Percentiles rank a stretch among this genome's conserved stretches.
These are phyloP conservation scores for Ogataea thermomethanolica DNA, from an alignment of 805 yeast genomes.

Conservation along the genomic window DNA sequence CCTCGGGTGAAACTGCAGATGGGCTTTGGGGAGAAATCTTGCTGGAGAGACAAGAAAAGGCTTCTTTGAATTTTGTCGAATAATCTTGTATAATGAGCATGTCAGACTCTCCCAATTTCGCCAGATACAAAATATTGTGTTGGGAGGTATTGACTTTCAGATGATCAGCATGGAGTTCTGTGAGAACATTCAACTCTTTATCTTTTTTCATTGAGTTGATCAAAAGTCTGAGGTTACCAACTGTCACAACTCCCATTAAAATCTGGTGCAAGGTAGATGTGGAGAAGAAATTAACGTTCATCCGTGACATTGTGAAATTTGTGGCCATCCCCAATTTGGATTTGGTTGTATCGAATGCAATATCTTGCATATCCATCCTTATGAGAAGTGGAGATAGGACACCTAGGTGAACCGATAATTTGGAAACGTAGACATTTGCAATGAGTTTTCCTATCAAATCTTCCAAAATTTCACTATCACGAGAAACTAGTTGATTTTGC, in stretches of 20 bases:
- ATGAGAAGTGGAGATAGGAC: slow-evolving; percentile 20
- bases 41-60: neutral
- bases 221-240: slow-evolving; percentile 8
- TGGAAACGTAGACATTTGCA: slow-evolving; percentile 10
- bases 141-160: slow-evolving; percentile 15
- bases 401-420: slow-evolving; percentile 12
- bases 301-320: slow-evolving; percentile 10
- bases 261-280: slow-evolving; percentile 4
- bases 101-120: slow-evolving; percentile 14
- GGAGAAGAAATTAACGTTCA: slow-evolving; percentile 9
- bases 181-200: slow-evolving; percentile 2
- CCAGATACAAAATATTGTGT: slow-evolving; percentile 8
- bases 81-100: neutral
- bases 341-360: slow-evolving; percentile 6
- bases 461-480: neutral
- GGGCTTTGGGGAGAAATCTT: neutral
- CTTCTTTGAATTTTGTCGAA: neutral
- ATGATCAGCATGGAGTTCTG: slow-evolving; percentile 17
- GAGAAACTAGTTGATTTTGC: no score
- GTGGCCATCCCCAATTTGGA: slow-evolving; percentile 11
- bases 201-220: slow-evolving; percentile 1
- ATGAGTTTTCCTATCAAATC: slow-evolving; percentile 1
- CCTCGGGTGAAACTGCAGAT: no score
- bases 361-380: slow-evolving; percentile 13
- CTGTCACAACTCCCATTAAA: slow-evolving; percentile 9